Base-by-base conservation (phyloP, 176 grass and related monocot species). In the Cenchrus purpureus region DNA sequence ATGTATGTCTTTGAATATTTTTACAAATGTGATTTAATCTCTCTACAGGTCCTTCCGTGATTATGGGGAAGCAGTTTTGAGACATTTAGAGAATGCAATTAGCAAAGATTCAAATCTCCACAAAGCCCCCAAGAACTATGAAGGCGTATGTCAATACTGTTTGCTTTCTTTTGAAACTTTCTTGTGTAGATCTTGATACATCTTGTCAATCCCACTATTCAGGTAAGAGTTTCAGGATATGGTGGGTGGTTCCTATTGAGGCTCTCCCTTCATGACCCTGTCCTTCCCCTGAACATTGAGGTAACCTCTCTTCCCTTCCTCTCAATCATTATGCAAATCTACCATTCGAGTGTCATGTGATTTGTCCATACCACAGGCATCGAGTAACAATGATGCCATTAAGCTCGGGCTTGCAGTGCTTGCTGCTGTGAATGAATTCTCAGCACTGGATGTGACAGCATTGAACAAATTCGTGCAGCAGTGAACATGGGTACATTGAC, bases 261-360 rank as follows among this genome's bases (percentile, higher is more conserved):
- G 77, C 90, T 96, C 32, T 99, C 97, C 59, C 97, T 96, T 44
- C 97, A 99, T 92, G 97, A 99, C 79, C 93, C 97, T n/a, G 91
- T 96, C 92, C 97, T 99, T 86, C 91, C 93, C 82, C 84, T 99
- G 68, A 96, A 99, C 80, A 96, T 99, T 43, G 97, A 96, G 93
- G 97, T 99, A 73, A 2, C 62, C 46, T 76, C 40, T 67, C 48
- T 67, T 50, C 17, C n/a, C 10, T 65, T 50, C 29, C 32, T 79
- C 51, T 31, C 28, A 85, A 85, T 12, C 13, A 32, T 43, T 73
- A 10, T 12, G 20, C 52, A 62, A 62, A 45, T 48, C 4, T 56
- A 1, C 57, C 51, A 48, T 56, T 12, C 71, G 34, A 74, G 40
- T 42, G 13, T n/a, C 71, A 19, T 74, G 7, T 75, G 25, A 67